phyloP scores from a whole-genome alignment of 345 rosid species.

The Lenwebbia sp. region DNA sequence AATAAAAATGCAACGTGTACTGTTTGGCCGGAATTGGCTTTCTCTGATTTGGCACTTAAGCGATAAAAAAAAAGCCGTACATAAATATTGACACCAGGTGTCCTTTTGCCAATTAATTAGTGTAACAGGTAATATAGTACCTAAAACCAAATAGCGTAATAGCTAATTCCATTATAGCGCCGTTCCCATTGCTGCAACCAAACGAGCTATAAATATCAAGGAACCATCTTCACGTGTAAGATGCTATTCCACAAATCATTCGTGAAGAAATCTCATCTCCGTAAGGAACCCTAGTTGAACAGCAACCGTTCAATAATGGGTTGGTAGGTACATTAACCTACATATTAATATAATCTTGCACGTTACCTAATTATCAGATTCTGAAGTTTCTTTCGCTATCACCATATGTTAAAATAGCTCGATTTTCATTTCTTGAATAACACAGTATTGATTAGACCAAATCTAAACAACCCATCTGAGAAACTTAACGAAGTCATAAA shows the following conservation, averaged over 20 bases:
- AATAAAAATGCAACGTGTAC: no score
- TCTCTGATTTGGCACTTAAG: no score
- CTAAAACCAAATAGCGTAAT: no score
- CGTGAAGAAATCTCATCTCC: not conserved
- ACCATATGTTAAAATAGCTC: not conserved
- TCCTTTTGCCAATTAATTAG: no score
- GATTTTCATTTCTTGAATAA: not conserved
- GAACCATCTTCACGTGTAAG: not conserved
- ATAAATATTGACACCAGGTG: no score
- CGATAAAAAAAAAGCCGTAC: no score
- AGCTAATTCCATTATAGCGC: no score
- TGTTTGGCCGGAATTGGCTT: no score
- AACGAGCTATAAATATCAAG: no score
- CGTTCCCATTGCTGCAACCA: no score
- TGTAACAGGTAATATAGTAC: no score
- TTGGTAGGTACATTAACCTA: not conserved
- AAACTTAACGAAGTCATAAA: not conserved
- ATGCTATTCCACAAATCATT: not conserved
- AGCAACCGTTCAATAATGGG: not conserved
- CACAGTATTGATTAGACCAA: not conserved
- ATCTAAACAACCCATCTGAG: not conserved
- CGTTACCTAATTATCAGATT: not conserved
- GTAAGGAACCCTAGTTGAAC: not conserved
- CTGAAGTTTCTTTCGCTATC: not conserved
- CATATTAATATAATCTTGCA: not conserved